Evolutionary conservation across 768 basidiomycete species (phyloP), one percentile per base, ranked within the genome.

Genomic region (Nevesoporus exiguus): DNA sequence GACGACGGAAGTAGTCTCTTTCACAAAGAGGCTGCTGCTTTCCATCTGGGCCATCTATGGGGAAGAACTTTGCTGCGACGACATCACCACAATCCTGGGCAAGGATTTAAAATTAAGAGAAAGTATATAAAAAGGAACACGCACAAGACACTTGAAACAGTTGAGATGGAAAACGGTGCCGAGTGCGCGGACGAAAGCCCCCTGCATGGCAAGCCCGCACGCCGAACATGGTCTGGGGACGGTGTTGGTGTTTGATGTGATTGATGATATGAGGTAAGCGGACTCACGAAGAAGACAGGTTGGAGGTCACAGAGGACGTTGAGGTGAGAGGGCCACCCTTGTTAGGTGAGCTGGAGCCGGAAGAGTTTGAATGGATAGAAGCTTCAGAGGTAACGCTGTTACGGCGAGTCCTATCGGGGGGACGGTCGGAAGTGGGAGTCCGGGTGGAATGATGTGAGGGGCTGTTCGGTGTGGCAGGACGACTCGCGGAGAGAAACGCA

Each of bases 31-130:
- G 96, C 57, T 88, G 85, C 64, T 93, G 94, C 68, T 83, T 88
- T 57, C 88, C 85, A 64, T 93, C 93, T 43, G 84, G 79, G 1
- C 93, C 92, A 66, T 98, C 96, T 64, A 98, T 91, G 19, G 97
- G 96, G 72, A 99, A 99, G 77, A 99, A 99, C 71, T 98, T 99
- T 56, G 90, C 90, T 27, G 97, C 97, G 40, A 99, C 97, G 44
- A 98, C 90, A 64, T 89, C 86, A 62, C 91, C 88, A 66, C 97
- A 99, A 68, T 99, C 97, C 96, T 98, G 66, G 22, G 19, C 46
- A 14, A 57, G 33, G 49, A 57, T 57, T 56, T 51, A 56, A 40
- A 30, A 33, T 4, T 11, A 41, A 24, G 33, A n/a, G 11, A 0
- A 21, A 9, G 1, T 7, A 17, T 19, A n/a, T 27, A 19, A 25